Evolutionary conservation across 179 eudicot species (phyloP).

Genomic region (Beta lomatogona): DNA sequence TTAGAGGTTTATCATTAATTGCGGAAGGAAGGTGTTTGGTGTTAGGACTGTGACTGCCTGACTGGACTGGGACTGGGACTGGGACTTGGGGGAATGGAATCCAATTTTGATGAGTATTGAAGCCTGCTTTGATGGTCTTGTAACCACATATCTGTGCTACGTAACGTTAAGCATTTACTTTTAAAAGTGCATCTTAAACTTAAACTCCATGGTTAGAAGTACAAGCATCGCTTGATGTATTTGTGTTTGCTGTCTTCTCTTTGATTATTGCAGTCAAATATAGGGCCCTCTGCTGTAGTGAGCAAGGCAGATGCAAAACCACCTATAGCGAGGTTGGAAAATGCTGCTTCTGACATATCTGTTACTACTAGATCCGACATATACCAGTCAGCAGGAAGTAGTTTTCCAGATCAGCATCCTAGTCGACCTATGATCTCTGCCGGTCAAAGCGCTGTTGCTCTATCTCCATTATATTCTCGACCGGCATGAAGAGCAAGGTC

Average conservation of each 20-base stretch:
- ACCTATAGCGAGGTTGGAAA: slow-evolving; percentile 26
- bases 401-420: slow-evolving; percentile 35
- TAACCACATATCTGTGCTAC: not conserved
- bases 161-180: not conserved
- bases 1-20: not conserved
- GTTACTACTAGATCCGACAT: slow-evolving; percentile 31
- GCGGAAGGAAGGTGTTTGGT: not conserved
- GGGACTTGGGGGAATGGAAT: not conserved
- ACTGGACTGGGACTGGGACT: too few relatives aligned
- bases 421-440: slow-evolving; percentile 26
- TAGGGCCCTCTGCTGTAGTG: slow-evolving; percentile 14
- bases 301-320: slow-evolving; percentile 32
- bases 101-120: not conserved
- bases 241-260: not conserved
- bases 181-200: not conserved
- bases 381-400: slow-evolving; percentile 34
- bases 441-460: slow-evolving; percentile 21
- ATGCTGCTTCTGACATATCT: slow-evolving; percentile 33
- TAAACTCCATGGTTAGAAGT: not conserved
- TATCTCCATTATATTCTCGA: slow-evolving; percentile 34
- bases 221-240: not conserved
- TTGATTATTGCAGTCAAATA: slow-evolving; percentile 32
- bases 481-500: slow-evolving; percentile 25
- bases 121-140: not conserved
- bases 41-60: too few relatives aligned